Evolutionary conservation across 179 eudicot genomes (phyloP).

Genomic region (Beta lomatogona): DNA sequence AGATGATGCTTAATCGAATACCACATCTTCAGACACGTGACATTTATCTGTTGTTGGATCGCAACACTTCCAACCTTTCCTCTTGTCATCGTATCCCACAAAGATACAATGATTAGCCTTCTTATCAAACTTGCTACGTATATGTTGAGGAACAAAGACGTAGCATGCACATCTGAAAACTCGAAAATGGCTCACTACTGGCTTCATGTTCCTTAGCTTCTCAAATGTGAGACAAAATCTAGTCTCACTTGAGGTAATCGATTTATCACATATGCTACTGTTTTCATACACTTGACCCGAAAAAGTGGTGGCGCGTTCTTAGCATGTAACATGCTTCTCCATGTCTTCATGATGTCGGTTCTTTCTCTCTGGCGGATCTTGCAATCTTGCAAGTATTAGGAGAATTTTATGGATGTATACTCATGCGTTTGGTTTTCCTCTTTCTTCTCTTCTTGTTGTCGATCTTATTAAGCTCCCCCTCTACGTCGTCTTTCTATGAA

Average conservation of each 20-base stretch:
- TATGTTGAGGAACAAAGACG: constrained; percentile 1
- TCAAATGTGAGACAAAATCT: constrained; percentile 7
- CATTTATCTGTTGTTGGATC: constrained; percentile 15
- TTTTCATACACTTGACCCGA: not conserved
- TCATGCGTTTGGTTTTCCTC: not conserved
- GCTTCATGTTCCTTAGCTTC: constrained; percentile 11
- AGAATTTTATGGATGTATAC: constrained; percentile 2
- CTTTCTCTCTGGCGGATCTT: not conserved
- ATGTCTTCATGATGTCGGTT: not conserved
- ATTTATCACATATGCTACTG: constrained; percentile 6
- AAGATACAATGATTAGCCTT: constrained; percentile 9
- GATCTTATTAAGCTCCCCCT: constrained; percentile 7
- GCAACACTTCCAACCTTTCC: constrained; percentile 11
- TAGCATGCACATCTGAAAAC: constrained; percentile 17
- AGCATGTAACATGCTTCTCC: not conserved
- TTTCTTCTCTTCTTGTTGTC: not conserved
- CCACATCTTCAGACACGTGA: constrained; percentile 8
- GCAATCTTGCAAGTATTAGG: constrained; percentile 3
- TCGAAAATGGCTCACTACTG: constrained; percentile 2
- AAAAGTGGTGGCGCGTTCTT: too few relatives aligned
- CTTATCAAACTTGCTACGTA: constrained; percentile 8
- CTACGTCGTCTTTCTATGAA: not conserved
- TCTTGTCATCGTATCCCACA: constrained; percentile 6
- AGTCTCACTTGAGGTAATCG: constrained; percentile 16
- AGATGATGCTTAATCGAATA: constrained; percentile 26